Conservation (phyloP, 2,329 filamentous ascomycete species). For the Achaetomium macrosporum region DNA sequence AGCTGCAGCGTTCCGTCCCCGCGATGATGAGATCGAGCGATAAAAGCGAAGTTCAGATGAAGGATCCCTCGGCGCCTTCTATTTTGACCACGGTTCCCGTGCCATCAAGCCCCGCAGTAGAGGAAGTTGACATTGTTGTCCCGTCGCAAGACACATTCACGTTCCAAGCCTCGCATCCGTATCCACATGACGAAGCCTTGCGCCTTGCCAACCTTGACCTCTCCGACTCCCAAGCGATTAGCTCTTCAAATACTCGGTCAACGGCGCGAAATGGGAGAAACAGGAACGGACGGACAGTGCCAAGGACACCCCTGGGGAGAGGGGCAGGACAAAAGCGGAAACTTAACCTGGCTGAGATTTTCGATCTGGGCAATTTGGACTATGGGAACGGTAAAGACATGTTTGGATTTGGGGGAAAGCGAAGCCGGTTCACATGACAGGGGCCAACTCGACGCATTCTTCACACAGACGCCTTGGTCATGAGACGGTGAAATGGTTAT, state of each 20-base stretch:
- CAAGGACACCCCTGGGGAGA: constrained; percentile 43
- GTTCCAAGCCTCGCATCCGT: constrained; percentile 60
- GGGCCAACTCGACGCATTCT: background rate
- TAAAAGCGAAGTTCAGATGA: constrained; percentile 31
- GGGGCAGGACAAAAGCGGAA: constrained; percentile 67
- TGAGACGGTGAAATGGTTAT: background rate
- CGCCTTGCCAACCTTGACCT: constrained; percentile 57
- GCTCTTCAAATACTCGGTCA: constrained; percentile 28
- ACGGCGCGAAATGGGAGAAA: constrained; percentile 26
- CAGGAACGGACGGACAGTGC: constrained; percentile 14
- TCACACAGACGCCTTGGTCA: background rate
- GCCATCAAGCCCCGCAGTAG: constrained; percentile 22
- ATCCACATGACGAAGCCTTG: constrained; percentile 53
- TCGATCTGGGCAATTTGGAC: constrained; percentile 61
- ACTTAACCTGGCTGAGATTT: constrained; percentile 68
- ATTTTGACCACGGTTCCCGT: constrained; percentile 15
- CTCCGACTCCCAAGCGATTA: constrained; percentile 45
- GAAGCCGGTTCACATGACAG: constrained; percentile 42
- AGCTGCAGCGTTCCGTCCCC: constrained; percentile 45
- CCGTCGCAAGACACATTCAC: constrained; percentile 60
- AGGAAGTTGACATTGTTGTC: constrained; percentile 38
- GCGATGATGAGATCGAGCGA: constrained; percentile 33
- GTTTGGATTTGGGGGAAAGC: constrained; percentile 44
- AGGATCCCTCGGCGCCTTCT: constrained; percentile 33
- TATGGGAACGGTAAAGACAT: constrained; percentile 52